phyloP scores from a whole-genome alignment of 2,329 filamentous ascomycete genomes.

The Aspergillus ochraceus region DNA sequence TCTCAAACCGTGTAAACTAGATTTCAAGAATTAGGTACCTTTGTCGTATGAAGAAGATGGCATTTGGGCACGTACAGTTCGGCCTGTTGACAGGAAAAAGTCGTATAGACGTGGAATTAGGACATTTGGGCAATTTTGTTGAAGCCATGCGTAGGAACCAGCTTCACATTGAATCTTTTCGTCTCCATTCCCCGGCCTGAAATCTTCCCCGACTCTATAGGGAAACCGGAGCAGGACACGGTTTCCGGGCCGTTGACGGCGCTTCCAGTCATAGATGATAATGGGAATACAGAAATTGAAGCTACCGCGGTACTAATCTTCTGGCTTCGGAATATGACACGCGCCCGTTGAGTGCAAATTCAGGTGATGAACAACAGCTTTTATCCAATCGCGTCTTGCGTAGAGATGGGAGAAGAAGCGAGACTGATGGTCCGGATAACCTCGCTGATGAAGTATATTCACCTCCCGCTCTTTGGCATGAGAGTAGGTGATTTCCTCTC shows the following conservation, averaged over 20 bases:
- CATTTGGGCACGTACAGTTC: neutral
- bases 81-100: neutral
- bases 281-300: conserved; percentile 1
- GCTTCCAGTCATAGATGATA: neutral
- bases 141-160: conserved; percentile 4
- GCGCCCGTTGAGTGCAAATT: neutral
- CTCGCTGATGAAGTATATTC: neutral
- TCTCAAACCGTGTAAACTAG: neutral
- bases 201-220: neutral
- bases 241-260: neutral
- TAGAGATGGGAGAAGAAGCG: neutral
- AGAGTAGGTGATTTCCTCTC: neutral
- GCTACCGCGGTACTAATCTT: neutral
- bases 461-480: neutral
- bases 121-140: neutral
- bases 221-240: conserved; percentile 2
- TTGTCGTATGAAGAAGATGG: neutral
- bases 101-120: neutral
- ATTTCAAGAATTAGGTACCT: neutral
- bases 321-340: neutral
- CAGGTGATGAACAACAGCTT: neutral
- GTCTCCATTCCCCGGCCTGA: conserved; percentile 3
- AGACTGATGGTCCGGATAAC: neutral
- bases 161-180: conserved; percentile 8
- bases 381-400: neutral